Conservation (phyloP, 257 asterid species). For the Solanum peruvianum region DNA sequence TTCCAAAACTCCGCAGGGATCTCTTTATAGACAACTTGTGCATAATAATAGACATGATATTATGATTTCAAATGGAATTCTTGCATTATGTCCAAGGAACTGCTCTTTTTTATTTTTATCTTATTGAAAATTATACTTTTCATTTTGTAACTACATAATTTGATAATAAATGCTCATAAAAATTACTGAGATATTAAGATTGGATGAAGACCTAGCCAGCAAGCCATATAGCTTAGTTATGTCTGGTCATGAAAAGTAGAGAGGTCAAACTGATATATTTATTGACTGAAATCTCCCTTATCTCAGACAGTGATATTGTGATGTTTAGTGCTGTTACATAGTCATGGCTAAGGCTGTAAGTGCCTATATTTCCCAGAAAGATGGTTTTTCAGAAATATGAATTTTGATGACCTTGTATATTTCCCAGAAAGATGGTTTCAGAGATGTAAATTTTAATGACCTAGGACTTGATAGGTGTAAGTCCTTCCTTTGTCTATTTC, state of each 20-base stretch:
- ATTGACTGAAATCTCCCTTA: background rate
- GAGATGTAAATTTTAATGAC: background rate
- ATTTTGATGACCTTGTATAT: background rate
- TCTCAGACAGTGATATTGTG: background rate
- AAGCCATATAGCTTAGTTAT: background rate
- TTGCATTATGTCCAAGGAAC: background rate
- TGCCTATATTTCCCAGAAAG: background rate
- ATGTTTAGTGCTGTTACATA: background rate
- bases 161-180: background rate
- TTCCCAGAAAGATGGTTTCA: background rate
- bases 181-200: background rate
- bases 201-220: background rate
- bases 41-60: background rate
- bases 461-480: background rate
- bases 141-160: background rate
- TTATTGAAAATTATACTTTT: background rate
- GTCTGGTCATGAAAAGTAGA: background rate
- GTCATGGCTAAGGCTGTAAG: background rate
- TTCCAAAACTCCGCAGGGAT: background rate
- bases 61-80: background rate
- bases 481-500: background rate
- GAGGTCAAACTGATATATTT: background rate
- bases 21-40: background rate
- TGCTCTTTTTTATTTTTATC: background rate
- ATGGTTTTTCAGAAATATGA: background rate